Conservation (phyloP, 2,329 filamentous ascomycete species). For the Rhexocercosporidium sp. region DNA sequence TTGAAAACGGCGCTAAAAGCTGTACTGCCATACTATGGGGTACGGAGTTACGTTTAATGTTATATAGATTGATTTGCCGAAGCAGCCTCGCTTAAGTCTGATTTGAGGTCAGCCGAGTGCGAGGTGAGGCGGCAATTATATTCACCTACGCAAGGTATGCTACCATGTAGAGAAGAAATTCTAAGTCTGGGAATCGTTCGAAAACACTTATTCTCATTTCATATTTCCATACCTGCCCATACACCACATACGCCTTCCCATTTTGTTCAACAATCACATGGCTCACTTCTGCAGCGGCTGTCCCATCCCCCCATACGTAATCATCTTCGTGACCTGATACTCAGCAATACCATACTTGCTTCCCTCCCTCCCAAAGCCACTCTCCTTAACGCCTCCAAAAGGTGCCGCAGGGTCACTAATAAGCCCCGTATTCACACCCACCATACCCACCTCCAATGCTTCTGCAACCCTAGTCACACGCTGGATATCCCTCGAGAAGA, state of each 20-base stretch:
- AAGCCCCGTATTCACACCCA: slow-evolving; percentile 79
- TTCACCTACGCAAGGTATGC: too few species aligned
- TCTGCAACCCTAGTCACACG: slow-evolving; percentile 68
- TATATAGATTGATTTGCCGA: too few species aligned
- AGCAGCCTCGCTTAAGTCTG: too few species aligned
- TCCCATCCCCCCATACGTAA: slow-evolving; percentile 63
- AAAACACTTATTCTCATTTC: background rate
- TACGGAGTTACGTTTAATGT: too few species aligned
- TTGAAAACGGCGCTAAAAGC: too few species aligned
- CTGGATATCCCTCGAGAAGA: slow-evolving; percentile 74
- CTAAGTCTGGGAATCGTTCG: too few species aligned
- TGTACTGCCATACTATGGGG: too few species aligned
- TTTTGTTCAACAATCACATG: background rate
- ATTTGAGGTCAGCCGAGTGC: too few species aligned
- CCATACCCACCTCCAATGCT: slow-evolving; percentile 82
- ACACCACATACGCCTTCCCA: background rate
- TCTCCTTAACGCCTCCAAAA: slow-evolving; percentile 63
- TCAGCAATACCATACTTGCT: slow-evolving; percentile 59
- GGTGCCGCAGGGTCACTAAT: slow-evolving; percentile 60
- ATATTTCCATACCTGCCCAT: background rate
- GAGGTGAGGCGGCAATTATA: too few species aligned
- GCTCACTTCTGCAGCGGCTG: slow-evolving; percentile 54
- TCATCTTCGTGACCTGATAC: slow-evolving; percentile 57
- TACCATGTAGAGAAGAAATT: too few species aligned
- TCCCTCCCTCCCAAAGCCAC: slow-evolving; percentile 59